Conservation (phyloP, 306 rosid species). For the Luffa aegyptiaca region DNA sequence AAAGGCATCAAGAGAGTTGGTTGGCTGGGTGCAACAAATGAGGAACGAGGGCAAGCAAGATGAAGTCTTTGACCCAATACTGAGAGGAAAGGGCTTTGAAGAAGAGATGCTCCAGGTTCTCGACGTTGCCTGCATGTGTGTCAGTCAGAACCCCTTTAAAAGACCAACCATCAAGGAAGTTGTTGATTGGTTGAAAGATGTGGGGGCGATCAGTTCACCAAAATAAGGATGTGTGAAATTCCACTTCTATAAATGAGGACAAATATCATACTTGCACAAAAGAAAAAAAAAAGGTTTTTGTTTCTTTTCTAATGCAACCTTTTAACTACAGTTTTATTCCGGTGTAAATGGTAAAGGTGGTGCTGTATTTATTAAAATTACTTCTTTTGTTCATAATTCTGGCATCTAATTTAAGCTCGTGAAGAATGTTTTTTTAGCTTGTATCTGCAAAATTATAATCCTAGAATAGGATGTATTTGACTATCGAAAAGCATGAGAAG, state of each 20-base stretch:
- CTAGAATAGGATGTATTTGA: not conserved
- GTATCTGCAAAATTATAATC: not conserved
- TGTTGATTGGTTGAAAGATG: conserved; percentile 67
- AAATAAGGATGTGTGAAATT: conserved; percentile 35
- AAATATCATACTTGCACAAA: conserved; percentile 3
- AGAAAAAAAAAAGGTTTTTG: not conserved
- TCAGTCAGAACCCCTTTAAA: conserved; percentile 64
- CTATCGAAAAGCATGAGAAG: not conserved
- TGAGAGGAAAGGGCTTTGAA: conserved; percentile 65
- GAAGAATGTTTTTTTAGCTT: not conserved
- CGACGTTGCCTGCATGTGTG: conserved; percentile 85
- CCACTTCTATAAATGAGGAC: not conserved
- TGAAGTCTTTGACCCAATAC: conserved; percentile 54
- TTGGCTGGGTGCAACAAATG: conserved; percentile 77
- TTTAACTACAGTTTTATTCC: conserved; percentile 7
- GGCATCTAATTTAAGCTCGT: not conserved
- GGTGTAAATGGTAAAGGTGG: conserved; percentile 1
- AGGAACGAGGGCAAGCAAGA: conserved; percentile 65
- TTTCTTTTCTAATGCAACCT: not conserved
- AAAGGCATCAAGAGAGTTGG: conserved; percentile 63
- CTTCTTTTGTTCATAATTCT: conserved; percentile 2
- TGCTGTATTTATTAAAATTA: not conserved
- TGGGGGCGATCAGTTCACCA: conserved; percentile 38
- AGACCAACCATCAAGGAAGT: conserved; percentile 84
- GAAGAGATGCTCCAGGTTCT: conserved; percentile 72